These are phyloP conservation scores for Corylus americana DNA, from an alignment of 306 rosid species.

Conservation along the genomic window DNA sequence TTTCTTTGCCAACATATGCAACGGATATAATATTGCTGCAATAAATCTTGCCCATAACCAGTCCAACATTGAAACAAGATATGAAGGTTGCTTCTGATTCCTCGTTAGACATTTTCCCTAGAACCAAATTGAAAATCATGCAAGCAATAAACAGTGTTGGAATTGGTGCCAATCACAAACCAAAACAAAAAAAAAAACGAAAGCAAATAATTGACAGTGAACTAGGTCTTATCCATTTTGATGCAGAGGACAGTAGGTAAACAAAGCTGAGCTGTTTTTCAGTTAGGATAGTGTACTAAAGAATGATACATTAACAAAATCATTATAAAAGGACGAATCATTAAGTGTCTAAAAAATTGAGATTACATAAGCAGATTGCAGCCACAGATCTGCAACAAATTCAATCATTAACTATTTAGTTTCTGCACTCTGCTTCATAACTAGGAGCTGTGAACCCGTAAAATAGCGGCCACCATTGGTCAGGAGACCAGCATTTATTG, in stretches of 20 bases:
- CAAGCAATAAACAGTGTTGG: conserved; percentile 21
- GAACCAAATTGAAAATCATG: conserved; percentile 25
- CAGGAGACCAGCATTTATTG: background rate
- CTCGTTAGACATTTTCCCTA: conserved; percentile 78
- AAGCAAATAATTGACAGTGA: background rate
- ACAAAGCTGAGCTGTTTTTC: background rate
- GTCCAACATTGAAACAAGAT: conserved; percentile 56
- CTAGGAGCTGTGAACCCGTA: background rate
- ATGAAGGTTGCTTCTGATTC: conserved; percentile 57
- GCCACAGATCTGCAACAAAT: background rate
- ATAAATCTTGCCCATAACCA: conserved; percentile 81
- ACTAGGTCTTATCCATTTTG: background rate
- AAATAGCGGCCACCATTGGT: background rate
- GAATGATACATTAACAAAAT: background rate
- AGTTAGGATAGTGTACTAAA: background rate
- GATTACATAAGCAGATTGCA: background rate
- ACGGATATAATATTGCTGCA: conserved; percentile 68
- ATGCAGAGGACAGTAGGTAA: background rate
- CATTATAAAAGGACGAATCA: background rate
- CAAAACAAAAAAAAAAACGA: background rate
- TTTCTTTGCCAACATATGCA: conserved; percentile 77
- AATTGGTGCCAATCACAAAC: conserved; percentile 4
- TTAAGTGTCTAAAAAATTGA: background rate
- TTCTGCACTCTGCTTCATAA: background rate
- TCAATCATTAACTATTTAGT: background rate